Percentiles rank a stretch among this genome's conserved stretches.
Evolutionary conservation across 164 flowering plant genomes (phyloP).

Genomic region (Annona squamosa): DNA sequence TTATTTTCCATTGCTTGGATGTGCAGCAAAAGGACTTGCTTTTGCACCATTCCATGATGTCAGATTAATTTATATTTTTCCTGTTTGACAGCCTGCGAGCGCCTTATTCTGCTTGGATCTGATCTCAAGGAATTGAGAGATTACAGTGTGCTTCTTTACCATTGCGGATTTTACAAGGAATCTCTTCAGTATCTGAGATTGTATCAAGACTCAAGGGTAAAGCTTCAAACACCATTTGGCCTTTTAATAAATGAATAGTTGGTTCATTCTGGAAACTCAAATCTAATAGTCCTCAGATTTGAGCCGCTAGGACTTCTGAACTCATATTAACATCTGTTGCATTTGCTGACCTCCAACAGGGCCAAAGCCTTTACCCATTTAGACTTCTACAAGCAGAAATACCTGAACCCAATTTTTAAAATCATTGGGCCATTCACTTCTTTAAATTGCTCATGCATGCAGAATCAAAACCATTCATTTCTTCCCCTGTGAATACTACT

Average conservation of each 20-base stretch:
- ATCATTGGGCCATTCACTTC: neutral
- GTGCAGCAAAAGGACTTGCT: neutral
- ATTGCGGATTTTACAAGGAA: conserved; percentile 61
- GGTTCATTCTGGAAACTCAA: neutral
- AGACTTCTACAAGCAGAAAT: neutral
- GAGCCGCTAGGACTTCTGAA: neutral
- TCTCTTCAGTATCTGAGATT: conserved; percentile 47
- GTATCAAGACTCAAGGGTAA: conserved; percentile 48
- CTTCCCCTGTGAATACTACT: neutral
- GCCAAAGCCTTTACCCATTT: neutral
- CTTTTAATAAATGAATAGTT: neutral
- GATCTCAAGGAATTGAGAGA: conserved; percentile 65
- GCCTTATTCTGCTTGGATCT: conserved; percentile 49
- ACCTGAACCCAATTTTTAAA: neutral
- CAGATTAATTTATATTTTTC: neutral
- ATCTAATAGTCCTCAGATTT: neutral
- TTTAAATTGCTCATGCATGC: neutral
- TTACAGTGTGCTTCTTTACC: conserved; percentile 77
- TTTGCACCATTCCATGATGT: neutral
- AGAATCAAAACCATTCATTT: neutral
- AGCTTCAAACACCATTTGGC: conserved; percentile 1
- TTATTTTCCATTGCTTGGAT: neutral
- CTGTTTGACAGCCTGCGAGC: conserved; percentile 68
- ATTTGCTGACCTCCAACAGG: neutral
- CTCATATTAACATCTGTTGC: neutral